Evolutionary conservation across 192 early-diverging fungal genomes (phyloP), one percentile per base, ranked within the genome.

Genomic region (Rhizophlyctis rosea): DNA sequence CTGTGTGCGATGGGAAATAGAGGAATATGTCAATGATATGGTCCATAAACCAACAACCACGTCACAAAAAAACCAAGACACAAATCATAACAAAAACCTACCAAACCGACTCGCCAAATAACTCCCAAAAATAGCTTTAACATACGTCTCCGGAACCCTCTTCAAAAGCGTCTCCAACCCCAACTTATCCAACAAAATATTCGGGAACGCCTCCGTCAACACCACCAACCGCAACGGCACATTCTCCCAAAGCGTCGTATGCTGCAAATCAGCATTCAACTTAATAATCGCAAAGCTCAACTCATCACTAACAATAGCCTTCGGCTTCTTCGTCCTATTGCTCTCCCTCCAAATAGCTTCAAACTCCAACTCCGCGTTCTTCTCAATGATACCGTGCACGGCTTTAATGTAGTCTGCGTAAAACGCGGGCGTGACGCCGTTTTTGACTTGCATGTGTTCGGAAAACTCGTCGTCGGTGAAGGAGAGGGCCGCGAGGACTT

Each of bases 121-220:
- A 25, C 88, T 85, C 51, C 96, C 96, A 86, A 98, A 98, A 78
- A 98, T 97, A 48, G 96, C 94, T 71, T 89, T 90, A 57, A 94
- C 88, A 76, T 98, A 98, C 68, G 79, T 84, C 72, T 94, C 94
- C 5, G 96, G 96, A 28, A 98, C 85, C 54, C 95, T 86, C 74
- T 86, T 78, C 39, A 97, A 76, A 59, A 98, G 80, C 50, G 86
- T 88, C 14, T 95, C 92, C n/a, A 98, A 70, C 32, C 90, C 91
- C 50, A 98, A 78, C 73, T 90, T 88, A 63, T 95, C 85, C 54
- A 95, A 79, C 69, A 98, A 72, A 50, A 96, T 82, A 54, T 92
- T 91, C 32, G 96, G 96, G 83, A 98, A 92, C 1, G 96, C 96
- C 71, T 91, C 88, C 60, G 77, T 67, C 63, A 98, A 79, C 31